Evolutionary conservation across 208 protist species (phyloP).

Genomic region (Trypanosoma vivax): DNA sequence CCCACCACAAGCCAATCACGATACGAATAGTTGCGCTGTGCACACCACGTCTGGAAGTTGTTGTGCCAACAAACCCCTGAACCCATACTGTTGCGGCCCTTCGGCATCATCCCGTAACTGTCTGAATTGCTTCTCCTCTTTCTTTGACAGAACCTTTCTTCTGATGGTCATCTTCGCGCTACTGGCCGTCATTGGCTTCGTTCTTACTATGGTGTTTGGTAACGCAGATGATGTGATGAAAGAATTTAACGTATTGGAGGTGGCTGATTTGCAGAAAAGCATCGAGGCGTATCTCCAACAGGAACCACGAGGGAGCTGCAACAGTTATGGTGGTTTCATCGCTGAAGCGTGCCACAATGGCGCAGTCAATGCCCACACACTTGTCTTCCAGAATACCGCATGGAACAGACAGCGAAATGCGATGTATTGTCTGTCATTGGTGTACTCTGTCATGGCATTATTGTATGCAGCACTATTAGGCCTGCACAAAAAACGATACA

Average conservation of each 20-base stretch:
- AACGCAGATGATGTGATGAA: constrained; percentile 51
- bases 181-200: constrained; percentile 46
- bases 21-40: not conserved
- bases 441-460: constrained; percentile 49
- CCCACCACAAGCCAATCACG: constrained; percentile 1
- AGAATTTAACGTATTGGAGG: constrained; percentile 28
- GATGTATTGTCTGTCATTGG: constrained; percentile 66
- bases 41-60: not conserved
- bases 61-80: constrained; percentile 20
- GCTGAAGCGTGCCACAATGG: constrained; percentile 55
- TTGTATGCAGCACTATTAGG: constrained; percentile 51
- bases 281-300: constrained; percentile 31
- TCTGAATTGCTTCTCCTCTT: constrained; percentile 34
- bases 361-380: constrained; percentile 48
- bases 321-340: constrained; percentile 34
- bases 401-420: constrained; percentile 60
- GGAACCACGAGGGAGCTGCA: constrained; percentile 13
- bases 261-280: constrained; percentile 25
- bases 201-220: constrained; percentile 28
- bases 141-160: constrained; percentile 67
- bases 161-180: constrained; percentile 46
- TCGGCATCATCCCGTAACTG: constrained; percentile 22
- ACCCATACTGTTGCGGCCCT: constrained; percentile 55
- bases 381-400: constrained; percentile 52
- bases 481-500: constrained; percentile 25